Conservation (phyloP, 2,329 filamentous ascomycete genomes). For the Allantophomopsis lycopodina region DNA sequence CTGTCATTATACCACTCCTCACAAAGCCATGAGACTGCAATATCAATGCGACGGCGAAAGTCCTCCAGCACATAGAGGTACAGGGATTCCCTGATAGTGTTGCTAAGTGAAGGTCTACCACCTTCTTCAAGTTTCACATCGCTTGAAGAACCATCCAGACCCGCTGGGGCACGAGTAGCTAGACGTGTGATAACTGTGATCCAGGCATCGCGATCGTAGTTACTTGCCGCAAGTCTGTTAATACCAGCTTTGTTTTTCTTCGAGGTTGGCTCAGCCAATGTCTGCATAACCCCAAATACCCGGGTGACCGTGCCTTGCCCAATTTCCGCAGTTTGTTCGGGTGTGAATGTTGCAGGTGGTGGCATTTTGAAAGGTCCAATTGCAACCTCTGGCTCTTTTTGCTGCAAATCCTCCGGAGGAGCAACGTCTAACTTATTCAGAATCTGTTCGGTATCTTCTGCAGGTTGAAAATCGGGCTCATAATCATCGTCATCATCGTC, state of each 20-base stretch:
- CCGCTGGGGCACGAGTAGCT: constrained; percentile 64
- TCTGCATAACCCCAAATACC: constrained; percentile 65
- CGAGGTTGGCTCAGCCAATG: constrained; percentile 51
- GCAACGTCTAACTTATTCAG: constrained; percentile 63
- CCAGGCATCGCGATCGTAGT: constrained; percentile 81
- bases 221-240: constrained; percentile 70
- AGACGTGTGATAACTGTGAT: constrained; percentile 75
- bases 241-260: constrained; percentile 61
- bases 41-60: constrained; percentile 77
- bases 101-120: constrained; percentile 35
- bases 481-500: constrained; percentile 85
- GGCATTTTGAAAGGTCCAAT: constrained; percentile 69
- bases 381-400: constrained; percentile 31
- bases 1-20: constrained; percentile 97
- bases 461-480: constrained; percentile 66
- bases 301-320: constrained; percentile 62
- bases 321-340: constrained; percentile 58
- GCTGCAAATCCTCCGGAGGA: constrained; percentile 38
- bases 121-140: constrained; percentile 41
- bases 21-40: constrained; percentile 85
- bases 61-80: constrained; percentile 84
- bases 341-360: constrained; percentile 58
- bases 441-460: constrained; percentile 66
- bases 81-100: constrained; percentile 65
- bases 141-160: constrained; percentile 41